Evolutionary conservation across 2,329 filamentous ascomycete genomes (phyloP).

Genomic region (Penicillium sumatraense): DNA sequence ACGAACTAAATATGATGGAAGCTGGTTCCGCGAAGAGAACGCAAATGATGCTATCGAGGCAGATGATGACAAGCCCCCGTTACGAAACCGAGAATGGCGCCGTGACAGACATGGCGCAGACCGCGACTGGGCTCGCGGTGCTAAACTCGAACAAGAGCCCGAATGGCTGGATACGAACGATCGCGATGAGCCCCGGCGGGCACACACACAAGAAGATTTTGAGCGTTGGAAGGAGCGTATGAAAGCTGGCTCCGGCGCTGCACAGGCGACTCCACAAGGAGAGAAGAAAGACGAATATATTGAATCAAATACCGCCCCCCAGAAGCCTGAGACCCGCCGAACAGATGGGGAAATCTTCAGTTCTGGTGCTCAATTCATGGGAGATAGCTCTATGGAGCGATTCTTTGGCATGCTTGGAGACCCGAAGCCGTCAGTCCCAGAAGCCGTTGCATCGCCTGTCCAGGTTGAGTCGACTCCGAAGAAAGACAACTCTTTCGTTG

Average conservation of each 20-base stretch:
- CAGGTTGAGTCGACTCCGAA: conserved; percentile 45
- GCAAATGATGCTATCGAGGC: conserved; percentile 41
- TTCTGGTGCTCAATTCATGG: conserved; percentile 63
- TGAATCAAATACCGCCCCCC: conserved; percentile 29
- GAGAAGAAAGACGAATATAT: conserved; percentile 50
- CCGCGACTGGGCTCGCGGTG: conserved; percentile 59
- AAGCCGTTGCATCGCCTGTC: conserved; percentile 40
- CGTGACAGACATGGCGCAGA: conserved; percentile 52
- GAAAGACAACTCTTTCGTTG: conserved; percentile 43
- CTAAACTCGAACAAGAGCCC: conserved; percentile 74
- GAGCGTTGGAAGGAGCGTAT: conserved; percentile 92
- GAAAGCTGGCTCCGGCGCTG: conserved; percentile 65
- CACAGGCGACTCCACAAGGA: conserved; percentile 38
- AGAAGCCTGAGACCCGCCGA: conserved; percentile 44
- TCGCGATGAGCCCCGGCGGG: conserved; percentile 68
- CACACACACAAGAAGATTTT: conserved; percentile 86
- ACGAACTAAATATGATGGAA: conserved; percentile 69
- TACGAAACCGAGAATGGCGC: conserved; percentile 70
- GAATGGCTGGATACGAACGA: conserved; percentile 84
- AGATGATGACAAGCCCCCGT: conserved; percentile 49
- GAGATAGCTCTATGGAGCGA: conserved; percentile 73
- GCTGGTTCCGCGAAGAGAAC: conserved; percentile 72
- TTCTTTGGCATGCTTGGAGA: conserved; percentile 71
- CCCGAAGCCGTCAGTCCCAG: conserved; percentile 50
- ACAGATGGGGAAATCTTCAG: conserved; percentile 57